Evolutionary conservation across 768 basidiomycete species (phyloP), one percentile per base, ranked within the genome.

Genomic region (Amanita jacksonii): DNA sequence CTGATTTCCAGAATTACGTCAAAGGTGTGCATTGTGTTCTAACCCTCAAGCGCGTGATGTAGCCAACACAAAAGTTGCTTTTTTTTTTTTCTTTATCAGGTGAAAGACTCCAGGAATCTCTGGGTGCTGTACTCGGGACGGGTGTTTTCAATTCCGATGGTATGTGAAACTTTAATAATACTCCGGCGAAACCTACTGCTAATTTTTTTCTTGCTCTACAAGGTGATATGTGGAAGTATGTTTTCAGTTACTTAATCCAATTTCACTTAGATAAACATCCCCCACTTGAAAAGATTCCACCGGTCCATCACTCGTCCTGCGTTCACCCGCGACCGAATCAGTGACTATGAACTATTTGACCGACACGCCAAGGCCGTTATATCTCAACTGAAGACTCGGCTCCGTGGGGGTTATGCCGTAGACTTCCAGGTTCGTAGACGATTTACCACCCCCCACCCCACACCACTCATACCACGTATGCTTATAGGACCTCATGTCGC

Each of bases 71-170:
- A n/a, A n/a, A n/a, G n/a, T n/a, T n/a, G n/a, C n/a, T n/a, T n/a
- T n/a, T n/a, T n/a, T n/a, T n/a, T n/a, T n/a, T n/a, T 36, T 24
- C 32, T 23, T 37, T 35, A 27, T 36, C 45, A 72, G 72, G 72
- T 20, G 54, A 66, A 45, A 58, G 59, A n/a, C 71, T 78, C 38
- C 67, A 61, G 36, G 49, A 59, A 16, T 62, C 62, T 12, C 66
- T 74, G 66, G 57, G 59, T 3, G 64, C 68, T 1, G 65, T 81
- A 8, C 58, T 82, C 12, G 82, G 82, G 0, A 68, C 68, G 8
- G 82, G 82, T 0, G 76, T 83, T 3, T 84, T 84, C 56, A 82
- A 83, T 50, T 74, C 77, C 10, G 79, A 82, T 43, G 79, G 79
- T 71, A 51, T 46, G 64, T 43, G 8, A 3, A 45, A 20, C 22